A percentile compares a stretch with the other conserved stretches of the same genome.
Conservation (phyloP, 495 filamentous ascomycete species). For the Hyaloscypha variabilis region DNA sequence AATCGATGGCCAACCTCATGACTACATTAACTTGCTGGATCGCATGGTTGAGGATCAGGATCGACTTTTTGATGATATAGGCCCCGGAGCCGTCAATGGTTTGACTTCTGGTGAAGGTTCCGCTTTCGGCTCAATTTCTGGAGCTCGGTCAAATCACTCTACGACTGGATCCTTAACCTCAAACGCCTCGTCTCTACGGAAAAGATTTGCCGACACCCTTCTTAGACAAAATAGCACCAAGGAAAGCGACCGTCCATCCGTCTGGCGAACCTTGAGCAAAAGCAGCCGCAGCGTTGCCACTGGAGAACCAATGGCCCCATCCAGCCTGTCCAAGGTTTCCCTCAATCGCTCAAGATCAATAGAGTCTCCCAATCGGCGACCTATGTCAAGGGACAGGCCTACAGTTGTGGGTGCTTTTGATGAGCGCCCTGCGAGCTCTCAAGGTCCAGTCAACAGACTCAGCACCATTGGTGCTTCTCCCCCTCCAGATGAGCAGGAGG, state of each 20-base stretch:
- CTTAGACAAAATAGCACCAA: constrained; percentile 77
- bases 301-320: constrained; percentile 51
- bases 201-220: constrained; percentile 75
- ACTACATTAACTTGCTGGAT: constrained; percentile 90
- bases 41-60: constrained; percentile 92
- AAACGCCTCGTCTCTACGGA: constrained; percentile 81
- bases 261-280: constrained; percentile 91
- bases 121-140: constrained; percentile 50
- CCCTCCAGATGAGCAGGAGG: constrained; percentile 42
- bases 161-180: constrained; percentile 53
- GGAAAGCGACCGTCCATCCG: constrained; percentile 63
- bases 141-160: constrained; percentile 45
- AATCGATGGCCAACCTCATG: constrained; percentile 71
- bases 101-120: constrained; percentile 27
- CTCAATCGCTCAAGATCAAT: constrained; percentile 80
- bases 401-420: constrained; percentile 65
- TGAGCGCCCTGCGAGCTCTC: constrained; percentile 50
- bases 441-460: constrained; percentile 37
- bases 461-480: constrained; percentile 48
- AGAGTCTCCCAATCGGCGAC: constrained; percentile 61
- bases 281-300: constrained; percentile 59
- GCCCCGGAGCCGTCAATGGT: constrained; percentile 44
- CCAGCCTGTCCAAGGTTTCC: constrained; percentile 61
- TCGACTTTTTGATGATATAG: constrained; percentile 75
- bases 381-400: constrained; percentile 67